Evolutionary conservation across 2,329 filamentous ascomycete species (phyloP).

Genomic region (Penicillium hordei): DNA sequence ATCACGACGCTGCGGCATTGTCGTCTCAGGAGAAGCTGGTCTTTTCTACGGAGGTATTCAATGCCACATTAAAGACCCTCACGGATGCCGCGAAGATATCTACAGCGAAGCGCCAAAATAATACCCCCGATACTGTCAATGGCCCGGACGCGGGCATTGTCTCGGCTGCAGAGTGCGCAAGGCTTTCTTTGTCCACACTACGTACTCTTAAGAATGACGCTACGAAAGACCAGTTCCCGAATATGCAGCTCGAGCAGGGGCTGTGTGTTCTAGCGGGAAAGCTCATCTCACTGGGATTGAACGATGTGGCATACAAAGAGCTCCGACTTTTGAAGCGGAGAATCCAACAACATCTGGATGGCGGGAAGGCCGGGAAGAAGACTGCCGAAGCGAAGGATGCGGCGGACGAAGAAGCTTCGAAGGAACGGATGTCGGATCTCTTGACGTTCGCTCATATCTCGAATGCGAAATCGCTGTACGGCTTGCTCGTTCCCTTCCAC

Average conservation of each 20-base stretch:
- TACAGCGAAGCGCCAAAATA: conserved; percentile 17
- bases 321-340: conserved; percentile 41
- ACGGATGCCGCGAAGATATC: conserved; percentile 38
- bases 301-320: conserved; percentile 44
- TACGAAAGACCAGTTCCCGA: conserved; percentile 26
- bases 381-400: conserved; percentile 12
- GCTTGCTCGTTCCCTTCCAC: conserved; percentile 42
- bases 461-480: conserved; percentile 28
- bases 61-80: conserved; percentile 45
- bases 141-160: conserved; percentile 27
- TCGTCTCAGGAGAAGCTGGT: conserved; percentile 42
- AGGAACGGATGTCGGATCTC: conserved; percentile 42
- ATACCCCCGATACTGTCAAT: conserved; percentile 24
- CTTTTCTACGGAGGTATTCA: conserved; percentile 49
- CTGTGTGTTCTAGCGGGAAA: conserved; percentile 45
- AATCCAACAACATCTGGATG: conserved; percentile 35
- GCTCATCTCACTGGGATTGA: conserved; percentile 41
- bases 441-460: conserved; percentile 35
- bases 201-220: conserved; percentile 36
- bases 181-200: conserved; percentile 41
- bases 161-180: conserved; percentile 43
- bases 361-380: conserved; percentile 20
- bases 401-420: conserved; percentile 30
- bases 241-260: conserved; percentile 45
- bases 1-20: conserved; percentile 30